phyloP scores from a whole-genome alignment of 164 flowering plant genomes.

The Brasenia schreberi region DNA sequence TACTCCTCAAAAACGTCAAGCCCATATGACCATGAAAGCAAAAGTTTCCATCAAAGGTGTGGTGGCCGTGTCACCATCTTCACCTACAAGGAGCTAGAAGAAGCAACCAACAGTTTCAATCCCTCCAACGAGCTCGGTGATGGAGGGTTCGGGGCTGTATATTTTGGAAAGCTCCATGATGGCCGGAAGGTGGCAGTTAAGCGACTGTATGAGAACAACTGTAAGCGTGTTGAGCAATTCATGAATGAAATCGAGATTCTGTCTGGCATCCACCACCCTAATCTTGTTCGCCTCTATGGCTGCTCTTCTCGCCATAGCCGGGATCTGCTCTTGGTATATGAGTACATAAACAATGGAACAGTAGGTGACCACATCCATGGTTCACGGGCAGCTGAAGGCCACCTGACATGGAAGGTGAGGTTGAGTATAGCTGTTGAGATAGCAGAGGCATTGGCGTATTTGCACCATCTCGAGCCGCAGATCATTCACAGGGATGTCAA shows the following conservation, averaged over 20 bases:
- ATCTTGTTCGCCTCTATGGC: constrained; percentile 1
- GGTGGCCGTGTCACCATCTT: constrained; percentile 6
- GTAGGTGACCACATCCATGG: neutral
- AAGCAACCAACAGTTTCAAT: constrained; percentile 26
- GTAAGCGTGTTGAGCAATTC: constrained; percentile 14
- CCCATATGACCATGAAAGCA: neutral
- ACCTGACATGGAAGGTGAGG: constrained; percentile 46
- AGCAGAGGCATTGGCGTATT: too few species aligned
- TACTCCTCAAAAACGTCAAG: neutral
- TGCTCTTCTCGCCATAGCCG: neutral
- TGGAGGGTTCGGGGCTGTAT: constrained; percentile 29
- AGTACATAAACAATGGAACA: neutral
- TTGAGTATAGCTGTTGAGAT: constrained; percentile 45
- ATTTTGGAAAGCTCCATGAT: constrained; percentile 50
- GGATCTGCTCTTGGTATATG: constrained; percentile 6
- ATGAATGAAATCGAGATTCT: neutral
- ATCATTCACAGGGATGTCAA: neutral
- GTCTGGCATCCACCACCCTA: neutral
- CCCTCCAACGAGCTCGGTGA: constrained; percentile 25
- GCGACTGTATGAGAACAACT: constrained; percentile 52
- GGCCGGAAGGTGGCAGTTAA: constrained; percentile 74
- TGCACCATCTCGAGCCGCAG: too few species aligned
- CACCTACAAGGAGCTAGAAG: constrained; percentile 21
- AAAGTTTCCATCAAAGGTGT: neutral
- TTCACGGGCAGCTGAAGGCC: constrained; percentile 6